Evolutionary conservation across 176 grass and related monocot genomes (phyloP).

Genomic region (Olyra latifolia): DNA sequence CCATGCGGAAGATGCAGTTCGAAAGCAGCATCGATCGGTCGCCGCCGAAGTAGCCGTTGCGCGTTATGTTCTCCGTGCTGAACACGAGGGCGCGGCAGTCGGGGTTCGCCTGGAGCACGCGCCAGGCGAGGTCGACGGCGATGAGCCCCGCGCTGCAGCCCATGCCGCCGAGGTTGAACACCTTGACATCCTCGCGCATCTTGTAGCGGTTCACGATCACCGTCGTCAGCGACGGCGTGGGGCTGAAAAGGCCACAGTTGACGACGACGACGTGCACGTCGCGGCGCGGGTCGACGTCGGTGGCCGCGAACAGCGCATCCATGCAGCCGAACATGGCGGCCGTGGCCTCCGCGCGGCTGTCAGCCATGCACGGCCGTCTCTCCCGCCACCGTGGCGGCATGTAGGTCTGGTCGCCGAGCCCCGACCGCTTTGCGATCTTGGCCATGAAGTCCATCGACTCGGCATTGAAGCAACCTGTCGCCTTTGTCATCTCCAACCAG

Average conservation of each 20-base stretch:
- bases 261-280: background rate
- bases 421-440: background rate
- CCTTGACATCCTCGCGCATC: background rate
- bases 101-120: conserved; percentile 43
- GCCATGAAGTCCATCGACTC: background rate
- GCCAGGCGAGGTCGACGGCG: background rate
- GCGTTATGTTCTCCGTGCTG: conserved; percentile 79
- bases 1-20: conserved; percentile 87
- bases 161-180: background rate
- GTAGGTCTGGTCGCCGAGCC: background rate
- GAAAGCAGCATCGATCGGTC: conserved; percentile 87
- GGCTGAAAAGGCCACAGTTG: background rate
- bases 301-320: background rate
- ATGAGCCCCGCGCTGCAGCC: background rate
- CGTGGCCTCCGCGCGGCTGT: background rate
- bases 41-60: conserved; percentile 77
- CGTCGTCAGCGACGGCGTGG: background rate
- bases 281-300: background rate
- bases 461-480: background rate
- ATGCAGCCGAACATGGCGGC: background rate
- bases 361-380: background rate
- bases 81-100: conserved; percentile 46
- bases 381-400: background rate
- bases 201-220: background rate
- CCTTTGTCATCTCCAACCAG: background rate